Evolutionary conservation across 1,284 basidiomycete genomes (phyloP).

Genomic region (Volvariella volvacea): DNA sequence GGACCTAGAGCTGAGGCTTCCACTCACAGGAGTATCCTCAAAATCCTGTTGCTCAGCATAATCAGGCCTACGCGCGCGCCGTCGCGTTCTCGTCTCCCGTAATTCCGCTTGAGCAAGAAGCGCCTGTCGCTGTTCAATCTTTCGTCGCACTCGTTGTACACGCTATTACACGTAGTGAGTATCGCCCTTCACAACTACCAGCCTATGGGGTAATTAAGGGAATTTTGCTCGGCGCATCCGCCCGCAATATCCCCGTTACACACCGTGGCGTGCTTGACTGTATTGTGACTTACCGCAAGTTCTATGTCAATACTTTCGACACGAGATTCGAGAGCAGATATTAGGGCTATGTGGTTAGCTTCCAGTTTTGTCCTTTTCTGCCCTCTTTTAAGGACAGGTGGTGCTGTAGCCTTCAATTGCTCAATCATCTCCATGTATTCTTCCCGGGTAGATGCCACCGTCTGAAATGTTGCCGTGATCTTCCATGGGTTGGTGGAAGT

Average conservation of each 20-base stretch:
- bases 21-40: slow-evolving; percentile 50
- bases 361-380: slow-evolving; percentile 49
- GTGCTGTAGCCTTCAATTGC: slow-evolving; percentile 46
- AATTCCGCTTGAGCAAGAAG: slow-evolving; percentile 68
- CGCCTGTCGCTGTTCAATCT: slow-evolving; percentile 58
- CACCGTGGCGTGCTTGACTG: not conserved
- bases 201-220: not conserved
- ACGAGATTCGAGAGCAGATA: slow-evolving; percentile 53
- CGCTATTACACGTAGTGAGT: slow-evolving; percentile 35
- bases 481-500: slow-evolving; percentile 83
- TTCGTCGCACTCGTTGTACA: slow-evolving; percentile 57
- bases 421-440: slow-evolving; percentile 63
- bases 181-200: not conserved
- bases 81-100: slow-evolving; percentile 67
- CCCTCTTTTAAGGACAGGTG: slow-evolving; percentile 38
- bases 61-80: slow-evolving; percentile 63
- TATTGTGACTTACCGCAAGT: slow-evolving; percentile 47
- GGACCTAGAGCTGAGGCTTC: not conserved
- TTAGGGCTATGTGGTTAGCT: slow-evolving; percentile 50
- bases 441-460: slow-evolving; percentile 59
- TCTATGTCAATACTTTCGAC: slow-evolving; percentile 62
- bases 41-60: slow-evolving; percentile 68
- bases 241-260: not conserved
- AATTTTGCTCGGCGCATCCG: not conserved
- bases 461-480: slow-evolving; percentile 64